These are phyloP conservation scores for Diaporthe ampelina DNA, from an alignment of 2,329 filamentous ascomycete genomes.

Conservation along the genomic window DNA sequence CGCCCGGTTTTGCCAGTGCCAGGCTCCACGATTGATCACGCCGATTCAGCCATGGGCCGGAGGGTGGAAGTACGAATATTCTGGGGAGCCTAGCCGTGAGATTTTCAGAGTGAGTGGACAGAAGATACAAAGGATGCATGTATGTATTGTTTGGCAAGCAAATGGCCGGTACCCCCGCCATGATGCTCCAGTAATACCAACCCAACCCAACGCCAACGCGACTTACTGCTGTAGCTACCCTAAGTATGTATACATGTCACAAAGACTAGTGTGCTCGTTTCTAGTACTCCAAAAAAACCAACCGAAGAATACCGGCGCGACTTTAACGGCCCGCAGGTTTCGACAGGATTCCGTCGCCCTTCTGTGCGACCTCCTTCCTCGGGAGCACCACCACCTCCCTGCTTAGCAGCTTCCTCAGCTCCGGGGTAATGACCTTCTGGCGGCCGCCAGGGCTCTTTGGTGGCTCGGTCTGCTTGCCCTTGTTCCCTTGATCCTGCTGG, in stretches of 20 bases:
- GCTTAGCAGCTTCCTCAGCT: slow-evolving; percentile 67
- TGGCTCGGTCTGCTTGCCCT: slow-evolving; percentile 43
- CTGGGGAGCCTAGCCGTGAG: too few relatives aligned
- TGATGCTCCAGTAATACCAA: neutral
- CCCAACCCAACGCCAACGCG: slow-evolving; percentile 6
- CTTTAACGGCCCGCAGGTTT: slow-evolving; percentile 1
- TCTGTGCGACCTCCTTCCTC: slow-evolving; percentile 47
- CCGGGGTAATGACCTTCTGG: slow-evolving; percentile 68
- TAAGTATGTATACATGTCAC: slow-evolving; percentile 16
- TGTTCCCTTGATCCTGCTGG: slow-evolving; percentile 17
- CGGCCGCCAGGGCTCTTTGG: slow-evolving; percentile 43
- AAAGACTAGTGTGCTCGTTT: slow-evolving; percentile 2
- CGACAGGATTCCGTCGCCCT: slow-evolving; percentile 45
- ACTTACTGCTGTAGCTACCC: slow-evolving; percentile 10
- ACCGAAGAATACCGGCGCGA: neutral
- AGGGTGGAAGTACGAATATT: neutral
- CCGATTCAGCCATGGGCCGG: neutral
- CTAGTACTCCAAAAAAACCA: neutral
- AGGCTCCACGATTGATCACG: neutral
- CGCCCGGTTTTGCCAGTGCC: too few relatives aligned
- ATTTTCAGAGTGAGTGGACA: neutral
- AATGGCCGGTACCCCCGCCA: neutral
- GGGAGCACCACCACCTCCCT: slow-evolving; percentile 61
- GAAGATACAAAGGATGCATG: neutral
- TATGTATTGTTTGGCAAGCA: neutral